phyloP scores from a whole-genome alignment of 768 basidiomycete species.

The Lactifluus rugatus region DNA sequence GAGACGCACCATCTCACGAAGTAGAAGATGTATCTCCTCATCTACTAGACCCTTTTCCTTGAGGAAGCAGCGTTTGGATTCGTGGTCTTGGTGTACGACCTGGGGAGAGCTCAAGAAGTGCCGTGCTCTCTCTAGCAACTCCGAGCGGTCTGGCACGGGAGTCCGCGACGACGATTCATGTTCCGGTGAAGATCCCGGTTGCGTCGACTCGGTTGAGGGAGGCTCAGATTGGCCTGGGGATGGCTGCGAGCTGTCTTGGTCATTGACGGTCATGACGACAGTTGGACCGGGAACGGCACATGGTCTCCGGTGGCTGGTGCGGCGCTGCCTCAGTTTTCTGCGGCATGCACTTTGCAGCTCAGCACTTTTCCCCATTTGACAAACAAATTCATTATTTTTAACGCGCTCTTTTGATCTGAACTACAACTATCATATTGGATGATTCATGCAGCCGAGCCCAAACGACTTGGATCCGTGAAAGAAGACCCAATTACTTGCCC shows the following conservation, averaged over 20 bases:
- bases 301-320: background rate
- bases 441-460: background rate
- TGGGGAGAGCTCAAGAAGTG: conserved; percentile 59
- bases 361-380: too few species aligned
- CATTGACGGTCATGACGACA: conserved; percentile 8
- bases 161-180: background rate
- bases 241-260: conserved; percentile 2
- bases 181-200: background rate
- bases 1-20: conserved; percentile 45
- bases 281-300: background rate
- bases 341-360: too few species aligned
- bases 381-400: too few species aligned
- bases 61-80: conserved; percentile 55
- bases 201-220: background rate
- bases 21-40: conserved; percentile 46
- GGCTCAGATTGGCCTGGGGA: background rate
- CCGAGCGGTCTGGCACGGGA: conserved; percentile 9
- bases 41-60: conserved; percentile 60
- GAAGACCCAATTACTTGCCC: background rate
- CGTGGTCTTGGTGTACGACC: conserved; percentile 44
- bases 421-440: background rate
- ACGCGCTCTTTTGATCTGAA: background rate
- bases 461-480: background rate
- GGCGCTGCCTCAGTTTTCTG: too few species aligned
- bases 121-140: conserved; percentile 41